Conservation (phyloP, 1,139 yeast genomes). For the Meyerozyma smithsonii region DNA sequence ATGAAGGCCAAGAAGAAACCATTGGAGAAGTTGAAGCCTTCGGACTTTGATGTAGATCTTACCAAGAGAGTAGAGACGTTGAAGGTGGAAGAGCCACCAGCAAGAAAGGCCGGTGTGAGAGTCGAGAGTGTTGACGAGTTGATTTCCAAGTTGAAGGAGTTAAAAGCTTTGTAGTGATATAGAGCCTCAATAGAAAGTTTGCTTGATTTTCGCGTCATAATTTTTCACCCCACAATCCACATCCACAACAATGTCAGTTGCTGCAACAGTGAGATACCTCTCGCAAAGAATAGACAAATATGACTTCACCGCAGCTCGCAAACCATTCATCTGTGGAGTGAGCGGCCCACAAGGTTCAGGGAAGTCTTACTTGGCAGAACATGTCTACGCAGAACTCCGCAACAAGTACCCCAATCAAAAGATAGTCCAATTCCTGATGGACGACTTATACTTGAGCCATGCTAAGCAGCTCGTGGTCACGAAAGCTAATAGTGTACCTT, state of each 20-base stretch:
- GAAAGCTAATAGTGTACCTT: conserved; percentile 15
- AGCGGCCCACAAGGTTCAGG: conserved; percentile 96
- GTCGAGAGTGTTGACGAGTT: conserved; percentile 81
- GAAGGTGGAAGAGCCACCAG: conserved; percentile 80
- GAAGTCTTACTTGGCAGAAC: conserved; percentile 61
- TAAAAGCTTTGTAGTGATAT: conserved; percentile 41
- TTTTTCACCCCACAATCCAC: conserved; percentile 4
- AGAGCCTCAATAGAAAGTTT: neutral
- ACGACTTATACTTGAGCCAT: conserved; percentile 77
- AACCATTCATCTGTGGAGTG: conserved; percentile 61
- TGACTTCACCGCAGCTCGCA: conserved; percentile 11
- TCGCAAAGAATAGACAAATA: conserved; percentile 14
- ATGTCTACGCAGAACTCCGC: conserved; percentile 34
- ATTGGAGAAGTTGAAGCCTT: conserved; percentile 60
- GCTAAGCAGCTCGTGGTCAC: conserved; percentile 50
- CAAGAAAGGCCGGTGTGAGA: conserved; percentile 75
- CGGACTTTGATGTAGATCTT: conserved; percentile 68
- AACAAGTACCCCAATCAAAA: conserved; percentile 32
- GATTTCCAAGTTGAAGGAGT: conserved; percentile 70
- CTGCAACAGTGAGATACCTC: conserved; percentile 19
- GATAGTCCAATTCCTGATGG: conserved; percentile 67
- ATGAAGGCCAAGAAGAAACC: conserved; percentile 99
- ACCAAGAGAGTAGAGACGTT: conserved; percentile 62
- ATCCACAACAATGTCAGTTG: conserved; percentile 17
- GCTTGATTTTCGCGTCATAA: neutral